Evolutionary conservation across 1,139 yeast species (phyloP).

Genomic region (Suhomyces chickasaworum): DNA sequence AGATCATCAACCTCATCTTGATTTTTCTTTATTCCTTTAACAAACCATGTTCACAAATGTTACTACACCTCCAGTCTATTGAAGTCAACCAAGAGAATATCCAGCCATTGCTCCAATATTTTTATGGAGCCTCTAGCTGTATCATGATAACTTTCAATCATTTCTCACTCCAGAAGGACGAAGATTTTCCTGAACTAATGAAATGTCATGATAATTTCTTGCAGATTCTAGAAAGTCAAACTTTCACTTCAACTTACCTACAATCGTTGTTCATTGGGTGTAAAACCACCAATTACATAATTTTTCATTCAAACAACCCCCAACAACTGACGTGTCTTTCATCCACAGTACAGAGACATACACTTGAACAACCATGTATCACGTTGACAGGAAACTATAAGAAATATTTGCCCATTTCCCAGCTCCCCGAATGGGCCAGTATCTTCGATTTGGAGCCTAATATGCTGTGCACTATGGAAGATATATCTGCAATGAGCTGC

Average conservation of each 20-base stretch:
- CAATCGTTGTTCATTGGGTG: neutral
- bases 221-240: neutral
- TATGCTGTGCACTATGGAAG: neutral
- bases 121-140: conserved; percentile 6
- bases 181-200: conserved; percentile 1
- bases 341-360: conserved; percentile 5
- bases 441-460: conserved; percentile 1
- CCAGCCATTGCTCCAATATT: conserved; percentile 1
- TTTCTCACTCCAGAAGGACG: neutral
- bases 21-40: conserved; percentile 2
- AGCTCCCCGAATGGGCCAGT: conserved; percentile 8
- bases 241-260: neutral
- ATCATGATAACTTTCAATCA: neutral
- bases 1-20: neutral
- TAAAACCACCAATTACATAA: neutral
- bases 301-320: neutral
- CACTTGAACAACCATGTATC: neutral
- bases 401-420: conserved; percentile 3
- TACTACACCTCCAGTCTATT: neutral
- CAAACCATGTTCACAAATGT: conserved; percentile 3
- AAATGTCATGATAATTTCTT: neutral
- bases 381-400: conserved; percentile 11
- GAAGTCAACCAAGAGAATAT: neutral
- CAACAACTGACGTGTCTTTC: neutral
- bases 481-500: neutral